Evolutionary conservation across 106 monocot genomes (phyloP).

Genomic region (Dioscorea zingiberensis): DNA sequence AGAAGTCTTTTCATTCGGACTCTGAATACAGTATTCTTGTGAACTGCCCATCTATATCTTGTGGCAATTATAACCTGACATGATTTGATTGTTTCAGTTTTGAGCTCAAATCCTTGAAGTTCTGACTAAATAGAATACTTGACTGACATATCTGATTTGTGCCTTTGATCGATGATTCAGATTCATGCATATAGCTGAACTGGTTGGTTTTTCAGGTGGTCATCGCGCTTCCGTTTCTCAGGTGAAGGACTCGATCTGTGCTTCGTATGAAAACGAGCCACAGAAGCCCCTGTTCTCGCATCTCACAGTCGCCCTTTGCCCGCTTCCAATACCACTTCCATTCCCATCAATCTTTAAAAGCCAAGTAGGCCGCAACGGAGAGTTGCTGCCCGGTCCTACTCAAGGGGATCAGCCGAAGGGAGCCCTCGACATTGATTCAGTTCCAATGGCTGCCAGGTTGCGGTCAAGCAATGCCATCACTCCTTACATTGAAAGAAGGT

Average conservation of each 20-base stretch:
- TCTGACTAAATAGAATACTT: too few species aligned
- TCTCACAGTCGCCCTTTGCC: constrained; percentile 55
- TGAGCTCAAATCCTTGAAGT: too few species aligned
- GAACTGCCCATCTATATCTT: too few species aligned
- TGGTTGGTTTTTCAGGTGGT: constrained; percentile 13
- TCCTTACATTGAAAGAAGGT: constrained; percentile 62
- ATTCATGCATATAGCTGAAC: neutral
- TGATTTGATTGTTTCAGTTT: too few species aligned
- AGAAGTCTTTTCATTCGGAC: too few species aligned
- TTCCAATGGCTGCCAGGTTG: constrained; percentile 75
- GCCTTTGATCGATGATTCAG: too few species aligned
- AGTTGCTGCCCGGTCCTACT: constrained; percentile 12
- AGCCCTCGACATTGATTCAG: constrained; percentile 62
- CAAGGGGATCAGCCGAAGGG: constrained; percentile 27
- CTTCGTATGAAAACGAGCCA: constrained; percentile 18
- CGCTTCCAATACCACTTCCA: constrained; percentile 81
- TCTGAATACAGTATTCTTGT: too few species aligned
- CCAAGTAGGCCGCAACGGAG: constrained; percentile 51
- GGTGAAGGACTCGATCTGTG: constrained; percentile 34
- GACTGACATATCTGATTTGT: too few species aligned
- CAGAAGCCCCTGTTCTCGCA: constrained; percentile 38
- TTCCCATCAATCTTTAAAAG: constrained; percentile 79
- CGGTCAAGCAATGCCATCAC: constrained; percentile 68
- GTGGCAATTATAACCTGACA: too few species aligned
- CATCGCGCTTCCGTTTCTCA: constrained; percentile 50